Evolutionary conservation across 306 rosid species (phyloP).

Genomic region (Medicago arabica): DNA sequence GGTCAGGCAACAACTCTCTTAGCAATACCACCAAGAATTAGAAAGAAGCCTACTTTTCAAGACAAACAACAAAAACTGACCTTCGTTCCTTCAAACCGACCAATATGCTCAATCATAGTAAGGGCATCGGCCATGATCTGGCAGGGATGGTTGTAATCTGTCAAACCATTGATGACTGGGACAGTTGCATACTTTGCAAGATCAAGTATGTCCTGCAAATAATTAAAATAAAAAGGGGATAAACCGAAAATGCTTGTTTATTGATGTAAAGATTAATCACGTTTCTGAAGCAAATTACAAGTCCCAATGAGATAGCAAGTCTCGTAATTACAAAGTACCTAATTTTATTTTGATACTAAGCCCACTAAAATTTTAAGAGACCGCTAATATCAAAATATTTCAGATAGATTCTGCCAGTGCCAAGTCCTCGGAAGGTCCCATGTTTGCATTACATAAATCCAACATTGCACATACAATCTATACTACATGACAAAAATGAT

Average conservation of each 20-base stretch:
- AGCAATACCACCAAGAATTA: constrained; percentile 30
- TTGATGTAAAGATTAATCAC: constrained; percentile 15
- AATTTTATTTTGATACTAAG: constrained; percentile 4
- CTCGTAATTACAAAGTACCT: constrained; percentile 21
- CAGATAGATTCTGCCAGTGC: neutral
- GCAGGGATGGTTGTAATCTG: constrained; percentile 96
- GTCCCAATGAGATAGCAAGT: neutral
- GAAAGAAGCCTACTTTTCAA: constrained; percentile 33
- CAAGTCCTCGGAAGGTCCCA: constrained; percentile 20
- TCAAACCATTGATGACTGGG: constrained; percentile 94
- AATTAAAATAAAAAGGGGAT: constrained; percentile 18
- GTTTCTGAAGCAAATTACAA: neutral
- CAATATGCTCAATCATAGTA: constrained; percentile 84
- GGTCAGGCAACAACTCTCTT: constrained; percentile 31
- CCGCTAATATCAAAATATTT: constrained; percentile 14
- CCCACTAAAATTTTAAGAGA: neutral
- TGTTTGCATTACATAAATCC: constrained; percentile 21
- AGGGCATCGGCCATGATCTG: constrained; percentile 99
- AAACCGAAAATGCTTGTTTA: constrained; percentile 1
- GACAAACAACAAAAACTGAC: constrained; percentile 54
- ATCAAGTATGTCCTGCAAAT: constrained; percentile 86
- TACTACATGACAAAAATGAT: neutral
- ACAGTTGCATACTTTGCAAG: constrained; percentile 80
- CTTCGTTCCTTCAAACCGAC: constrained; percentile 91
- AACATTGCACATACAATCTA: neutral